Evolutionary conservation across 208 protist genomes (phyloP).

Genomic region (Leishmania arabica): DNA sequence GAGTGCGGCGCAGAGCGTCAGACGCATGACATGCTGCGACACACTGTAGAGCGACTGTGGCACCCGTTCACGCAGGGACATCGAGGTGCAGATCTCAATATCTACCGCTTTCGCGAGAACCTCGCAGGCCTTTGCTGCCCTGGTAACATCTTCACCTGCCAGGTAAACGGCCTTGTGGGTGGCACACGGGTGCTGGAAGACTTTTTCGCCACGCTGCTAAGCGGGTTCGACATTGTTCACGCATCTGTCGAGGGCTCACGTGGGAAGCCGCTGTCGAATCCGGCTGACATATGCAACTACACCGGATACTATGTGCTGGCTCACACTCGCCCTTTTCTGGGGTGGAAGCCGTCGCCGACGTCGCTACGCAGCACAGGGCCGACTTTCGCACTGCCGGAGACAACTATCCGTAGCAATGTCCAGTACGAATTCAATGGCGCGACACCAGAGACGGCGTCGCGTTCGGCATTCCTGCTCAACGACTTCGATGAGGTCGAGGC

Average conservation of each 20-base stretch:
- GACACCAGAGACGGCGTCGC: background rate
- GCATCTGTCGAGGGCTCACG: constrained; percentile 38
- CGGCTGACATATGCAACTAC: constrained; percentile 42
- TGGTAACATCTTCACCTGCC: constrained; percentile 58
- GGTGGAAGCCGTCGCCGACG: constrained; percentile 52
- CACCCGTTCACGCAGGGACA: constrained; percentile 43
- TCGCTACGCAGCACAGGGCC: background rate
- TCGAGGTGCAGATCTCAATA: constrained; percentile 41
- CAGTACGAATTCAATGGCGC: background rate
- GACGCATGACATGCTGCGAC: constrained; percentile 39
- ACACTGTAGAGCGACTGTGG: constrained; percentile 67
- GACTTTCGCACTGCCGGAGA: too few relatives aligned
- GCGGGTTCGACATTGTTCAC: constrained; percentile 77
- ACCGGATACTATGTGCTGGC: constrained; percentile 53
- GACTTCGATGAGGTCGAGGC: background rate
- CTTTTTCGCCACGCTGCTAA: constrained; percentile 59
- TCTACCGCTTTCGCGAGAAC: constrained; percentile 62
- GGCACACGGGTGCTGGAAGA: constrained; percentile 54
- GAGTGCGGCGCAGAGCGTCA: constrained; percentile 19
- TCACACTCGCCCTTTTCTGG: constrained; percentile 74
- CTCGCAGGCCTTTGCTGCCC: constrained; percentile 40
- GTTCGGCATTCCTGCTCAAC: background rate
- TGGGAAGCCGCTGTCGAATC: constrained; percentile 16
- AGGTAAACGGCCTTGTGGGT: constrained; percentile 69
- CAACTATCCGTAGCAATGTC: too few relatives aligned